A percentile compares a stretch with the other conserved stretches of the same genome.
phyloP scores from a whole-genome alignment of 179 eudicot species.

The Beta macrorhiza region DNA sequence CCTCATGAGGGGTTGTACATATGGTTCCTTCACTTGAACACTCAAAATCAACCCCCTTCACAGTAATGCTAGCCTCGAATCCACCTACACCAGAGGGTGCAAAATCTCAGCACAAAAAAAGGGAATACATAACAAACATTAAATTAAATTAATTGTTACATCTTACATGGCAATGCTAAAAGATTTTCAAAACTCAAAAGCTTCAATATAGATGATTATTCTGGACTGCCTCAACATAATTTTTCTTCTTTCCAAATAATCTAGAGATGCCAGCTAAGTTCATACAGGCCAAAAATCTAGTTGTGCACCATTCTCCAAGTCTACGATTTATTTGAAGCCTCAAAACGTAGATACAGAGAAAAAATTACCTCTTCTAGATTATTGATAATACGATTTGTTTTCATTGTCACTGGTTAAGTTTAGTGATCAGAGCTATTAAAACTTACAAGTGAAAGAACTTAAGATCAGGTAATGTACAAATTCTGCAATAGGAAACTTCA shows the following conservation, averaged over 20 bases:
- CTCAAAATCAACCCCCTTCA: conserved; percentile 51
- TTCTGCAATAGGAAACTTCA: no score
- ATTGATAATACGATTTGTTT: background rate
- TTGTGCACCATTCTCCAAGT: background rate
- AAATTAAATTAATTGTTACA: background rate
- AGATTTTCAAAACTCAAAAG: background rate
- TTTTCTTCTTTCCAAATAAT: no score
- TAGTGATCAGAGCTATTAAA: background rate
- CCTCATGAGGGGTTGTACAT: conserved; percentile 35
- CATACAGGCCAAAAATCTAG: background rate
- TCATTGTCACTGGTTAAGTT: background rate
- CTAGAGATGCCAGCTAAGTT: background rate
- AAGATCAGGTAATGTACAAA: background rate
- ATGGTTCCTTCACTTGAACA: conserved; percentile 36
- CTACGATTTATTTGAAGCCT: background rate
- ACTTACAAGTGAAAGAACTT: background rate
- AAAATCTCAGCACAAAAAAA: conserved; percentile 7
- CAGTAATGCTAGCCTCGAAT: conserved; percentile 37
- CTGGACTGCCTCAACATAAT: background rate
- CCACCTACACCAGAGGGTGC: conserved; percentile 39
- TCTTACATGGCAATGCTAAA: background rate
- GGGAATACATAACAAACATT: background rate
- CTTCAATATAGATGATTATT: background rate
- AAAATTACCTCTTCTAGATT: background rate
- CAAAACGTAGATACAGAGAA: background rate